phyloP scores from a whole-genome alignment of 768 basidiomycete species.

The Amylocystis lapponica region DNA sequence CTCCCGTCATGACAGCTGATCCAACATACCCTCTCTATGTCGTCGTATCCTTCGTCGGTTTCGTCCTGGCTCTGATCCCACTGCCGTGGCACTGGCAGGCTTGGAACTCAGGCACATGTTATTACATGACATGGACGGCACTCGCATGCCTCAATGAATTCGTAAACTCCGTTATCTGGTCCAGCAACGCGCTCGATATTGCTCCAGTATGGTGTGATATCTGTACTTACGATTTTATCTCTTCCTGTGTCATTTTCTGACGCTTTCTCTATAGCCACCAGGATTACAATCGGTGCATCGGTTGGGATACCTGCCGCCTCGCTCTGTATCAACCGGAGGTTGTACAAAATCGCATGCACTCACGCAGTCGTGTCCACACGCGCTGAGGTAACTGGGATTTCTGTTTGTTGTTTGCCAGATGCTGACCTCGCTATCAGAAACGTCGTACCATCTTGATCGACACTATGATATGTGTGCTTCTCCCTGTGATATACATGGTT shows the following conservation, averaged over 20 bases:
- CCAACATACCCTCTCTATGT: conserved; percentile 11
- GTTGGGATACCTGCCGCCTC: conserved; percentile 32
- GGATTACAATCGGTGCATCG: conserved; percentile 10
- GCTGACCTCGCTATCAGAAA: conserved; percentile 26
- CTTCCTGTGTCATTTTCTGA: neutral
- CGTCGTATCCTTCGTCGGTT: conserved; percentile 38
- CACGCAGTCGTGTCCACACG: conserved; percentile 44
- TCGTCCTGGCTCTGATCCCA: conserved; percentile 39
- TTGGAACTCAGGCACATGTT: conserved; percentile 41
- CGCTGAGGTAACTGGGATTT: conserved; percentile 40
- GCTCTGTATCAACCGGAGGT: conserved; percentile 46
- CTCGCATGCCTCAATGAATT: conserved; percentile 35
- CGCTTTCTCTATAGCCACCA: conserved; percentile 5
- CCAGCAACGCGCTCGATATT: conserved; percentile 37
- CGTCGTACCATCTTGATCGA: conserved; percentile 33
- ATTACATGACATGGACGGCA: conserved; percentile 41
- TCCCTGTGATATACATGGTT: conserved; percentile 6
- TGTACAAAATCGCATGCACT: conserved; percentile 54
- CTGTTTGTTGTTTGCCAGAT: conserved; percentile 2
- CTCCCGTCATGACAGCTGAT: conserved; percentile 22
- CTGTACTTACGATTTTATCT: conserved; percentile 44
- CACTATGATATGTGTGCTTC: neutral
- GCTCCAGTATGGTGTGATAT: conserved; percentile 74
- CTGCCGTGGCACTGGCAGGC: conserved; percentile 52
- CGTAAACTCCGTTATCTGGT: conserved; percentile 60